Evolutionary conservation across 2,329 filamentous ascomycete genomes (phyloP), one percentile per base, ranked within the genome.

Genomic region (Colletotrichum liaoningense): DNA sequence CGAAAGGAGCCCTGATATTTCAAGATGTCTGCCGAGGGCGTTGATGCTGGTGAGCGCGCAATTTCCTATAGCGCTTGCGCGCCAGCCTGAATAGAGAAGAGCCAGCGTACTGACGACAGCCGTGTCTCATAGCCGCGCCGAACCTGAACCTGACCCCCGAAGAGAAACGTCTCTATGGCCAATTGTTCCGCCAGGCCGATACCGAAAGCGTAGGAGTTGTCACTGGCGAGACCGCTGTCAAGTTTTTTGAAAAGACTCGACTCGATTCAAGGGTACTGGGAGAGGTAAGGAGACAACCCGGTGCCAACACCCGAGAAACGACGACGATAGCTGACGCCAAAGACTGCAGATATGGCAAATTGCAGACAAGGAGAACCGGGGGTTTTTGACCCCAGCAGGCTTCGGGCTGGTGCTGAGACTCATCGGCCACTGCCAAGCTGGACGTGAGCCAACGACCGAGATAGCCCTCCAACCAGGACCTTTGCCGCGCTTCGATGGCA

Each of bases 231-330:
- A 90, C 97, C 74, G 97, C 97, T 72, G 95, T 99, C 82, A 94
- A 95, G 82, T 98, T 99, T 87, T 99, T 99, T 81, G 95, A 98
- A 84, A 97, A 97, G 88, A 98, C 97, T 58, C 93, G 94, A 77
- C 88, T 99, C 62, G 92, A 96, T 74, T 94, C 95, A 67, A 92
- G 94, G 75, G 89, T 97, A 62, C 88, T 99, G 73, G 97, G 96
- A 83, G 93, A 97, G 90, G 94, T 96, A 85, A 77, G 91, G 38
- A 49, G 19, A 49, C 57, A 49, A 42, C 63, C 26, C 38, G 60
- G 49, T 58, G n/a, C 24, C 33, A 30, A 65, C 12, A 24, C n/a
- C 22, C 8, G 19, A n/a, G 24, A 67, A 12, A 22, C 28, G 28
- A 49, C 12, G 22, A n/a, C 19, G 49, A 9, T 35, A 19, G 66